Evolutionary conservation across 73 alveolate species (phyloP), one percentile per base, ranked within the genome.

Genomic region (Paramecium caudatum): DNA sequence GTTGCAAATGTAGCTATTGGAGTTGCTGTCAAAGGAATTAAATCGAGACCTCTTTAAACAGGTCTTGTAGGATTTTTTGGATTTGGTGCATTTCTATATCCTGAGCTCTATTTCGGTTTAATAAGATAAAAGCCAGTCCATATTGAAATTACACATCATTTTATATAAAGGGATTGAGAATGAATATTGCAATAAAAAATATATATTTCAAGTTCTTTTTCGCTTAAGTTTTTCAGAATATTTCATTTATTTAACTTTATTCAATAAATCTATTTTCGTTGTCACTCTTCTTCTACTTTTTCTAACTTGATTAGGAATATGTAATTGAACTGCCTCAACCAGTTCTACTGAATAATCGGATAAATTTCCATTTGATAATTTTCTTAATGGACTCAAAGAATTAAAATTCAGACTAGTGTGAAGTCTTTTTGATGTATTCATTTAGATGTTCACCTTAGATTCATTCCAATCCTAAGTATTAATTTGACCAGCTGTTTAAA

Each of bases 1-100:
- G 83, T 36, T 33, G 83, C n/a, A 17, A 65, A 65, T 65, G 13
- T 65, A 23, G 83, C 83, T 33, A 65, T 65, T 65, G 83, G 55
- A 10, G 49, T 9, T 7, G 83, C 83, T 0, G 50, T 65, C 37
- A 65, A 65, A 65, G 83, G 83, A 33, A 33, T 36, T 16, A 65
- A 65, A 65, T 65, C 83, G 17, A 65, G 83, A 65, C 83, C 83
- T 15, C 13, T 65, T 10, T 36, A 65, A 65, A 65, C 83, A 3
- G 61, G 50, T 12, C 13, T 65, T 6, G 19, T 65, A 8, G 17
- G 50, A 13, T 65, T 65, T 23, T 30, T 30, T 33, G 83, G 83
- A 65, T 65, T 33, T 13, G 50, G 83, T 33, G 27, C 17, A 33
- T 25, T 65, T 10, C 10, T 65, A 13, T 30, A 33, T 33, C 83